Base-by-base conservation (phyloP, 1,284 basidiomycete species). In the Moesziomyces sp. region DNA sequence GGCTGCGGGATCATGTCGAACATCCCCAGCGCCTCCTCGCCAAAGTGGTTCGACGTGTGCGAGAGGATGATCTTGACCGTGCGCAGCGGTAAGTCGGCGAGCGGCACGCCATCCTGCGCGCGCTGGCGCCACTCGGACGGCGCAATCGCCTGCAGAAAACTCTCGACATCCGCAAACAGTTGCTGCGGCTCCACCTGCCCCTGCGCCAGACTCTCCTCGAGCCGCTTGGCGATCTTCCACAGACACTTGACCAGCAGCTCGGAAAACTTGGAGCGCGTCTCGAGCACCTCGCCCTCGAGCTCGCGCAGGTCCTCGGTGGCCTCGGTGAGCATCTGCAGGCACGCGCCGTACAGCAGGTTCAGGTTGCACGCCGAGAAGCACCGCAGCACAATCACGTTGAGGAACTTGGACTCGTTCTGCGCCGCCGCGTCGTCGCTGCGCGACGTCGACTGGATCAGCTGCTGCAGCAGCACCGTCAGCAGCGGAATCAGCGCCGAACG, bases 211-310 rank as follows among this genome's bases (percentile, higher is more conserved):
- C 96, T 93, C 76, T 94, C 91, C 16, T 94, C 94, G 48, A 98
- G 92, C 74, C 93, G 94, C 75, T 96, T 90, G 10, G 94, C 94
- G 55, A 98, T 87, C 86, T 99, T 99, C 97, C 97, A 99, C 35
- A 99, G 89, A 85, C 97, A 99, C 87, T 99, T 99, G 78, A 99
- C 87, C 30, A 99, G 92, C 33, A 99, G 88, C 84, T 99, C 97
- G 8, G 95, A 94, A 50, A 98, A 94, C 80, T 92, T 93, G 1
- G 93, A 90, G 0, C 85, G 79, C 28, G 81, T 82, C 10, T 78
- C 69, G 18, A 85, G 68, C 45, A 83, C 78, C 6, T 62, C 72
- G 8, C 77, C 84, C 2, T 73, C 59, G 5, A 85, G 67, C 85
- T 88, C 16, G 90, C 92, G 86, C 92, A 97, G 46, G 91, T 93